Base-by-base conservation (phyloP, 331 rosid genomes). In the Cydonia oblonga region DNA sequence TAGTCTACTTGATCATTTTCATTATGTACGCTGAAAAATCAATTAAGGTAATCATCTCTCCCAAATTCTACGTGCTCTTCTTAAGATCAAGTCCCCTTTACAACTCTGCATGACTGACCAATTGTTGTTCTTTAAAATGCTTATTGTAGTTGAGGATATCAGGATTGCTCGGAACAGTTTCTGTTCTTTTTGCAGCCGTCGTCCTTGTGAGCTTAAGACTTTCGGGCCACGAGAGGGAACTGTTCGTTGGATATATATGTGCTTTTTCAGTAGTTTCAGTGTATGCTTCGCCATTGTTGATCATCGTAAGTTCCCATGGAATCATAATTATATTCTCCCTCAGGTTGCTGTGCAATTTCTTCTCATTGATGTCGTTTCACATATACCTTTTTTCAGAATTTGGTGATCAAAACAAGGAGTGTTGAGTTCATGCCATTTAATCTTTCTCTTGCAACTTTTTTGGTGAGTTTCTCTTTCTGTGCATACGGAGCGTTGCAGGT, bases 231-330 rank as follows among this genome's bases (percentile, higher is more conserved):
- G 23, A 24, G 5, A 84, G 98, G 64, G 82, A 81, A 64, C 66
- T 25, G 18, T 60, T 90, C 11, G 89, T 90, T 2, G 96, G 96
- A 68, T 78, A 73, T 22, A 70, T 92, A 83, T 88, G 96, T 76
- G 79, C 84, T 64, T 96, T 81, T 73, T 87, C 96, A 25, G 96
- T 92, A 46, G 72, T 92, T 72, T 92, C 90, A 49, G 87, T 90
- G 96, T 92, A 85, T 74, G 98, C 92, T 64, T 90, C 98, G 61
- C 98, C 92, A 0, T 71, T 92, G 83, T 90, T 88, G 54, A 70
- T 92, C 49, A 92, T 92, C 20, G 98, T 90, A 86, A 83, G 96
- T 76, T 72, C 61, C 28, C 5, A 8, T 22, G 51, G 0, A 26
- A 74, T 49, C n/a, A n/a, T n/a, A n/a, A n/a, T n/a, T n/a, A n/a